These are phyloP conservation scores for Coemansia asiatica DNA, from an alignment of 192 early-diverging fungal genomes.

Conservation along the genomic window DNA sequence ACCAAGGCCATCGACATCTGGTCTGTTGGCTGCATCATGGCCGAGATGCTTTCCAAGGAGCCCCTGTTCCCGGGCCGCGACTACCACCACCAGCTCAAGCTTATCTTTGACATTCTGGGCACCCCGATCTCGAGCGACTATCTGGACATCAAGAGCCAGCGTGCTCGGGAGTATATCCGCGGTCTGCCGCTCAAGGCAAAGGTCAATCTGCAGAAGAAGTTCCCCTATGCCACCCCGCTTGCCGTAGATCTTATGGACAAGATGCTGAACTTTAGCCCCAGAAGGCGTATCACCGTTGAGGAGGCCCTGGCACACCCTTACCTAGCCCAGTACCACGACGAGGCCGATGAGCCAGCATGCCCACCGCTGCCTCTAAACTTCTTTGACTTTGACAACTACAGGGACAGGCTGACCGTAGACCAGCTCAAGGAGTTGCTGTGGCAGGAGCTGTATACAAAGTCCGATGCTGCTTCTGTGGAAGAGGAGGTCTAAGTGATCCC, in stretches of 20 bases:
- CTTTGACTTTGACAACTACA: constrained; percentile 86
- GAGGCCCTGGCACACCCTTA: constrained; percentile 91
- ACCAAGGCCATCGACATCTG: constrained; percentile 97
- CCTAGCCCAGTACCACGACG: constrained; percentile 73
- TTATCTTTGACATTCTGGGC: constrained; percentile 94
- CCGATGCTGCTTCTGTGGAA: constrained; percentile 19
- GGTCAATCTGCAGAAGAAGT: constrained; percentile 75
- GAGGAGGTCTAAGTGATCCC: constrained; percentile 16
- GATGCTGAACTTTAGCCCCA: constrained; percentile 85
- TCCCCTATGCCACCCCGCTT: constrained; percentile 83
- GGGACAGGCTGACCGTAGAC: constrained; percentile 77
- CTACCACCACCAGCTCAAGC: constrained; percentile 94
- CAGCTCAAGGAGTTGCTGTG: constrained; percentile 66
- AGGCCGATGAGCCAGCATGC: constrained; percentile 69
- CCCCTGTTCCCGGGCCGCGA: constrained; percentile 83
- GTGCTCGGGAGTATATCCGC: constrained; percentile 90
- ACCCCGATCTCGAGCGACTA: constrained; percentile 93
- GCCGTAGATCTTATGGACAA: constrained; percentile 87
- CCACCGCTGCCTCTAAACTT: constrained; percentile 73
- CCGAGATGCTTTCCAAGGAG: constrained; percentile 78
- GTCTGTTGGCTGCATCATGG: constrained; percentile 88
- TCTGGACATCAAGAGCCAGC: constrained; percentile 73
- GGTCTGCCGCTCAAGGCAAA: constrained; percentile 85
- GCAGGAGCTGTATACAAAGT: constrained; percentile 47
- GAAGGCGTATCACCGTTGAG: constrained; percentile 85